Evolutionary conservation across 805 yeast species (phyloP), one percentile per base, ranked within the genome.

Genomic region (Candida pseudoglaebosa): DNA sequence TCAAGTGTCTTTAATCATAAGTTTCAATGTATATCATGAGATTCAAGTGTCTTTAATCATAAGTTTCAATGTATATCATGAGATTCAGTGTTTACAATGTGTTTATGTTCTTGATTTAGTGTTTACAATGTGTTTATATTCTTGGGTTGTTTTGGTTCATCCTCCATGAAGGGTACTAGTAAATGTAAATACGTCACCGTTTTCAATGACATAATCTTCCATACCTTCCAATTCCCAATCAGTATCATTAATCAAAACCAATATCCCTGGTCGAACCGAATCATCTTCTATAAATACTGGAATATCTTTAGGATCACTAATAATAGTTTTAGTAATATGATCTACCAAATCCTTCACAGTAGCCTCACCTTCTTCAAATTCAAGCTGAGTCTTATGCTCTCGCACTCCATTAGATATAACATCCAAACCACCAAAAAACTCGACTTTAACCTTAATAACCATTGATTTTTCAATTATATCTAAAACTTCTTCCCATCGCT

Each of bases 91-190:
- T n/a, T n/a, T n/a, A n/a, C n/a, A n/a, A n/a, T n/a, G n/a, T n/a
- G n/a, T n/a, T n/a, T n/a, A n/a, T n/a, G n/a, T n/a, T n/a, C n/a
- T n/a, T n/a, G n/a, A n/a, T n/a, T n/a, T n/a, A n/a, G n/a, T n/a
- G n/a, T n/a, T n/a, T n/a, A n/a, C n/a, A n/a, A n/a, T n/a, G n/a
- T n/a, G n/a, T n/a, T n/a, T 22, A 22, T 22, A 22, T 22, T 8
- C 12, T 8, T 22, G 12, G 8, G 12, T 22, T 8, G 12, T 16
- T 4, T 21, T 4, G 4, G 13, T 9, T 53, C 56, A 91, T 34
- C 99, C 99, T 4, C 99, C 99, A 52, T 91, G 99, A 44, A 91
- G 67, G 3, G 99, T 93, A 30, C 95, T 84, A 1, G 97, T 91
- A 53, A 91, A 91, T 2, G 95, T 79, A 28, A 91, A 73, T 16